Base-by-base conservation (phyloP, 2,329 filamentous ascomycete genomes). In the Dryadomyces sulphureus region DNA sequence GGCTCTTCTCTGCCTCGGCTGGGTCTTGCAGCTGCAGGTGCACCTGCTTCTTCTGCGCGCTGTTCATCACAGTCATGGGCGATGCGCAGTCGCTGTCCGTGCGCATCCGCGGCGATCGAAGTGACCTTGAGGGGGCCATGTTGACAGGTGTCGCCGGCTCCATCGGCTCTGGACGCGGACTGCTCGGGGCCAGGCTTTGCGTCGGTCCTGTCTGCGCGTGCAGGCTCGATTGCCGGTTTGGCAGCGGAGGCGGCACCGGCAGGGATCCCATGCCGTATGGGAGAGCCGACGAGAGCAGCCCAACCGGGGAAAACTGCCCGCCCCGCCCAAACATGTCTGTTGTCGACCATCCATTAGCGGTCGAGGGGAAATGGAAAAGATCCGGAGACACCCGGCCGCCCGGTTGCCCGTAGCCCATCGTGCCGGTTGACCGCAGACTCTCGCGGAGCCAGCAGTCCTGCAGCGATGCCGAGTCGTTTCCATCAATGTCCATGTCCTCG, bases 391-490 rank as follows among this genome's bases (percentile, higher is more conserved):
- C 52, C 22, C 59, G 56, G 38, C 54, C 50, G 47, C 50, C n/a
- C 24, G 48, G 36, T 5, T 40, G 38, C 8, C 41, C 41, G 6
- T 38, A 34, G 3, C 34, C 17, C 1, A 41, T 42, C 1, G 57
- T 49, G 7, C 55, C 55, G 0, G 58, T 56, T 1, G 68, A 65
- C 41, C 69, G 69, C 27, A 65, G 58, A 45, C 70, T 72, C 55
- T 75, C 72, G 7, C 66, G 67, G 59, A 78, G 66, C 74, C 74
- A 79, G 21, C 74, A 72, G 45, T 78, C 75, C 5, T 72, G 64
- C 49, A 67, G 72, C 1, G 70, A 74, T 1, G 67, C 61, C 2
- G 70, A 73, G 24, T 66, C 63, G n/a, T 61, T 63, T 16, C 67
- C 64, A 19, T 62, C 61, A 7, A 61, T 65, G 65, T 53, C 50